Evolutionary conservation across 2,329 filamentous ascomycete species (phyloP), one percentile per base, ranked within the genome.

Genomic region (Pseudovirgaria hyperparasitica): DNA sequence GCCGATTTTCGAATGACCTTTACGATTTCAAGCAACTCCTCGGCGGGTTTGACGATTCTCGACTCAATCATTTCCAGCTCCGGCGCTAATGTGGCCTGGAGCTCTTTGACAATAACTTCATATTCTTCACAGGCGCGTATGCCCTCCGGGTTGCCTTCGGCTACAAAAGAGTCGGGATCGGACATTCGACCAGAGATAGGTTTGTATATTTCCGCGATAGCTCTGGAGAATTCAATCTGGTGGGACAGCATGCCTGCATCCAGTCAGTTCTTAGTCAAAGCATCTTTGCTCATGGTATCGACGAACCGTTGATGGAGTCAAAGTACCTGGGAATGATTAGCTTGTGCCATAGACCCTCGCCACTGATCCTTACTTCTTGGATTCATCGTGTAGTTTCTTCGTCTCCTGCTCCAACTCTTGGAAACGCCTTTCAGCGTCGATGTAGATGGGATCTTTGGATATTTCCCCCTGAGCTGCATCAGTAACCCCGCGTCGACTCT

Each of bases 21-120:
- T 64, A 98, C 82, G 37, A 98, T 82, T 45, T 92, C 85, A 36
- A 93, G 67, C 35, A 98, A 69, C 57, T 98, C 86, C 48, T 92
- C 84, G 7, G 90, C 87, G 3, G 90, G 90, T 40, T 78, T 79
- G 48, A 98, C 87, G 24, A 98, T 75, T 37, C 90, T 72, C 28
- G 70, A 74, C 47, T 98, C 85, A 45, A 98, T 96, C 85, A 96
- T 93, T 52, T 98, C 90, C 40, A 98, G 66, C 59, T 98, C 90
- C 1, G 90, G 90, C 28, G 77, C 70, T 31, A 98, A 63, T 3
- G 82, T 90, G 30, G 82, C 81, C 49, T 93, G 84, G 32, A 98
- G 65, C 35, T 96, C 87, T 41, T 77, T 75, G 36, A 96, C 87
- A 26, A 96, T 81, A 3, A 67, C 65, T 59, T 96, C 84, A 58